Conservation (phyloP, 345 rosid species). For the Gossypium raimondii region DNA sequence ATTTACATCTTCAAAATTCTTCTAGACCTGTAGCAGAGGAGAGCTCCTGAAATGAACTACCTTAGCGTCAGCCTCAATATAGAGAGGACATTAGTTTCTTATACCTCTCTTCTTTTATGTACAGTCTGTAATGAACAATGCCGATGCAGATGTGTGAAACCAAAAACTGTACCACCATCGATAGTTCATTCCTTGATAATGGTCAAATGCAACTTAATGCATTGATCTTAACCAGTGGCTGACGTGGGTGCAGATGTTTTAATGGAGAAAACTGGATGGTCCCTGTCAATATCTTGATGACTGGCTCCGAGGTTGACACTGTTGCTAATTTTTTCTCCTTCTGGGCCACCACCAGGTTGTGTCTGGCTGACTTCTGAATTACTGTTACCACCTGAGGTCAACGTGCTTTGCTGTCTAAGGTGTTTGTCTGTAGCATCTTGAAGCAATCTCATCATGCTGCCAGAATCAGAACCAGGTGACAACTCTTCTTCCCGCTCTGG, state of each 20-base stretch:
- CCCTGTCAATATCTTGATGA: slow-evolving; percentile 30
- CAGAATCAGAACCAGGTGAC: slow-evolving; percentile 51
- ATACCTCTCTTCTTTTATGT: slow-evolving; percentile 26
- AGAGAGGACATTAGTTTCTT: slow-evolving; percentile 15
- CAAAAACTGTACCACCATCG: slow-evolving; percentile 11
- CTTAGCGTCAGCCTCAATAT: slow-evolving; percentile 26
- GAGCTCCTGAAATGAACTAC: slow-evolving; percentile 29
- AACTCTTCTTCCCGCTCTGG: slow-evolving; percentile 86
- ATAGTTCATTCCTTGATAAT: background rate
- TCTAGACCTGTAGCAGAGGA: slow-evolving; percentile 22
- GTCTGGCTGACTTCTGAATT: slow-evolving; percentile 22
- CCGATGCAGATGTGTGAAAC: slow-evolving; percentile 14
- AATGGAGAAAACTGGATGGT: slow-evolving; percentile 23
- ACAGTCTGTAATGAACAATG: slow-evolving; percentile 25
- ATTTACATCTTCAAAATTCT: slow-evolving; percentile 21
- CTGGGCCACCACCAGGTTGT: slow-evolving; percentile 10
- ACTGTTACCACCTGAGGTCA: slow-evolving; percentile 28
- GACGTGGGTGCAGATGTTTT: slow-evolving; percentile 34
- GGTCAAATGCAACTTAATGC: background rate
- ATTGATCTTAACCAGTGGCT: slow-evolving; percentile 30
- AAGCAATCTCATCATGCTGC: slow-evolving; percentile 35
- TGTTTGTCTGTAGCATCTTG: slow-evolving; percentile 39
- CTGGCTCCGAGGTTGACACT: slow-evolving; percentile 11
- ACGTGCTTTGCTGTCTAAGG: slow-evolving; percentile 32
- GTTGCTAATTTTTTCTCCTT: slow-evolving; percentile 22